Base-by-base conservation (phyloP, 257 asterid genomes). In the Penstemon eatonii region DNA sequence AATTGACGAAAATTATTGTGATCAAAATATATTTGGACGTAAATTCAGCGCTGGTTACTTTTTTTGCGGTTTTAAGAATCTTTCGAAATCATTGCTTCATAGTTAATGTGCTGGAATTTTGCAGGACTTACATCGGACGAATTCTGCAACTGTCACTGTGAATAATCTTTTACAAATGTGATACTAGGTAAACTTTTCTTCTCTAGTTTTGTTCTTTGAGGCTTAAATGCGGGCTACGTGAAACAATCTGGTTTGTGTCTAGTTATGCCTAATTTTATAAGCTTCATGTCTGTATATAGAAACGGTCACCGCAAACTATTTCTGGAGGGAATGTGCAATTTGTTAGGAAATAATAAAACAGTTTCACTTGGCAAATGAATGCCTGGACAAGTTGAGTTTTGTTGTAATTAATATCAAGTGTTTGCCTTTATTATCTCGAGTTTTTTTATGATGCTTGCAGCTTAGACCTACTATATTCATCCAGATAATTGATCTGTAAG, bases 81-180 rank as follows among this genome's bases (percentile, higher is more conserved):
- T 25, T 25, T 25, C 33, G 18, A 51, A 25, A 63, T 5, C 6
- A 62, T 8, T 3, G 12, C 13, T 56, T 46, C 9, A 25, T 63
- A 40, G 8, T 11, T 46, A 18, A 9, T 33, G 63, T 53, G 6
- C 36, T 58, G 53, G 13, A 25, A 61, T 25, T 25, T 33, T 71
- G 65, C 75, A 71, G 75, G 75, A 71, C 45, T 71, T 63, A 60
- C 75, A 71, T 40, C 75, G 65, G 58, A 71, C 75, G 44, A 54
- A 71, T 63, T 71, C 75, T 53, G 65, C 45, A 41, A 62, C 56
- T 1, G 75, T 62, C 51, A 71, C 75, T 60, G 88, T 85, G 88
- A 85, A 85, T 82, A 85, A 85, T 79, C 88, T 85, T 61, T 69
- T 85, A 66, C 86, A 81, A 78, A 82, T 86, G 89, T 85, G 82